A percentile compares a stretch with the other conserved stretches of the same genome.
These are phyloP conservation scores for Monosporozyma aerobia DNA, from an alignment of 805 yeast genomes.

Conservation along the genomic window DNA sequence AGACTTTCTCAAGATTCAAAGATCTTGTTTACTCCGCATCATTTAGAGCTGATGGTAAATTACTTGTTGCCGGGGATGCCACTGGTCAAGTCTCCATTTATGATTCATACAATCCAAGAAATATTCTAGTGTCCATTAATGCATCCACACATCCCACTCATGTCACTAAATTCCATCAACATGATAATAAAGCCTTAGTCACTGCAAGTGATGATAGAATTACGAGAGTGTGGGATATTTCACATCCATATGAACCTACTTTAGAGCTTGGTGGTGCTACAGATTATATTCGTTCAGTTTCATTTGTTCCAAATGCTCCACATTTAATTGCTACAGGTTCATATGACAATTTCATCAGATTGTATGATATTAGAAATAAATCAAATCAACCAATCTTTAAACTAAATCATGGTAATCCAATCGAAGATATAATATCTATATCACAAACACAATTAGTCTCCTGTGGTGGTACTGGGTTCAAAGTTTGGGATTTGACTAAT, in stretches of 20 bases:
- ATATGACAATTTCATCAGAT: conserved; percentile 78
- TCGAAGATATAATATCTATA: conserved; percentile 73
- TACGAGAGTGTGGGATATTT: conserved; percentile 81
- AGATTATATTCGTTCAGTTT: conserved; percentile 81
- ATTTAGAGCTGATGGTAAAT: conserved; percentile 82
- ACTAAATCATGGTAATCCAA: conserved; percentile 70
- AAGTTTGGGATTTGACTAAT: conserved; percentile 89
- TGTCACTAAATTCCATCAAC: conserved; percentile 81
- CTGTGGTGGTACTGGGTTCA: conserved; percentile 73
- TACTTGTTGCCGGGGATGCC: conserved; percentile 91
- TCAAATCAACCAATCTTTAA: conserved; percentile 42
- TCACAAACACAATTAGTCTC: conserved; percentile 65
- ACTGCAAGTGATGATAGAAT: conserved; percentile 89
- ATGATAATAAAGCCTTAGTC: conserved; percentile 51
- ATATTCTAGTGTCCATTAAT: conserved; percentile 65
- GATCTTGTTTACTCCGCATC: conserved; percentile 90
- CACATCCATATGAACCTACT: conserved; percentile 65
- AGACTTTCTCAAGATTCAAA: conserved; percentile 79
- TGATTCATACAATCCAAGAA: conserved; percentile 73
- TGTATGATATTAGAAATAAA: conserved; percentile 68
- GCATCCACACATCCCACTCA: conserved; percentile 87
- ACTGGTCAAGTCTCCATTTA: conserved; percentile 86
- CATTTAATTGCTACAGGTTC: conserved; percentile 86
- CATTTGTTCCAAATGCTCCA: conserved; percentile 65
- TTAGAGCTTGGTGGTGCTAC: conserved; percentile 63